Evolutionary conservation across 2,329 filamentous ascomycete species (phyloP).

Genomic region (Arthroderma sp.): DNA sequence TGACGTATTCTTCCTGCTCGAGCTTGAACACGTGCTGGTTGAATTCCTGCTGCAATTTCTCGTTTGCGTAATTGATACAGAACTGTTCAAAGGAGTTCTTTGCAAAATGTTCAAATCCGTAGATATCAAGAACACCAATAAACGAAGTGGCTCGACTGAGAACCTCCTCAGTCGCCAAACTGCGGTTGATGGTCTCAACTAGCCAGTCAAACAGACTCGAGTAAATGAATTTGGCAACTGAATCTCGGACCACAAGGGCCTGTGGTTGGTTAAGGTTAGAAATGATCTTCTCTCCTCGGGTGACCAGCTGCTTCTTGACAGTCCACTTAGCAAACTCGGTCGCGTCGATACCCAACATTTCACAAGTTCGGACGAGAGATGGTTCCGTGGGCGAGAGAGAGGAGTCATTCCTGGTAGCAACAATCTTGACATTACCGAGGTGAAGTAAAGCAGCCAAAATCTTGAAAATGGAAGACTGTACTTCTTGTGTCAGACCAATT

Average conservation of each 20-base stretch:
- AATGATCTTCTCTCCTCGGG: slow-evolving; percentile 91
- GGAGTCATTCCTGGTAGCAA: slow-evolving; percentile 77
- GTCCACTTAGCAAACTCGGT: slow-evolving; percentile 92
- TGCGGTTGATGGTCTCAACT: slow-evolving; percentile 89
- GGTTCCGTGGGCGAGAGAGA: slow-evolving; percentile 70
- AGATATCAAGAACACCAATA: slow-evolving; percentile 98
- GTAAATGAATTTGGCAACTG: slow-evolving; percentile 97
- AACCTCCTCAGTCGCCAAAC: slow-evolving; percentile 79
- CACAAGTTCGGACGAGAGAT: slow-evolving; percentile 66
- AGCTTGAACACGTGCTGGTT: slow-evolving; percentile 99
- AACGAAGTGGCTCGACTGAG: slow-evolving; percentile 72
- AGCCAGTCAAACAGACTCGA: slow-evolving; percentile 98
- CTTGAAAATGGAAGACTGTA: slow-evolving; percentile 78
- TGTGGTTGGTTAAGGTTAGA: slow-evolving; percentile 91
- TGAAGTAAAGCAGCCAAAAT: slow-evolving; percentile 83
- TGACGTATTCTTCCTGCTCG: slow-evolving; percentile 94
- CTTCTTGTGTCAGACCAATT: slow-evolving; percentile 64
- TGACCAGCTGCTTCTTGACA: slow-evolving; percentile 96
- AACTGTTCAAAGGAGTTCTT: slow-evolving; percentile 99
- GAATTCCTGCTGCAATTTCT: slow-evolving; percentile 98
- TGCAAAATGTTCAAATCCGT: slow-evolving; percentile 97
- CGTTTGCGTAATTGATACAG: slow-evolving; percentile 99
- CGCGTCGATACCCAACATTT: slow-evolving; percentile 75
- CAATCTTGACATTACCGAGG: slow-evolving; percentile 93
- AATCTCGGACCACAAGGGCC: slow-evolving; percentile 87